Percentiles rank a stretch among this genome's conserved stretches.
phyloP scores from a whole-genome alignment of 2,329 filamentous ascomycete species.

The Hawksworthiomyces lignivorus region DNA sequence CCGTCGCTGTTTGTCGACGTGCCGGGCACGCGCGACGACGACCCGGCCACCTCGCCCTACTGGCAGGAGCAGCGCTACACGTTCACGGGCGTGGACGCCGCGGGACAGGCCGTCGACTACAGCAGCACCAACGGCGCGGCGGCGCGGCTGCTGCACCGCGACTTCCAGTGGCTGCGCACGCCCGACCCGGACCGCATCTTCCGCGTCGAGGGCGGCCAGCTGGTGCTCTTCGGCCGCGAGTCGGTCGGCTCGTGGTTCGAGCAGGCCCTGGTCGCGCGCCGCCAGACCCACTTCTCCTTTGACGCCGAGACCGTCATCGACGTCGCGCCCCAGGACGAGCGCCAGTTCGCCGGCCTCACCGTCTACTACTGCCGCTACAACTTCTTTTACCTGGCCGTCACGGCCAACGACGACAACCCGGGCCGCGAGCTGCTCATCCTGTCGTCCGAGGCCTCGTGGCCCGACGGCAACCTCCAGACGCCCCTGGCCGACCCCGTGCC shows the following conservation, averaged over 20 bases:
- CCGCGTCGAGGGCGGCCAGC: conserved; percentile 23
- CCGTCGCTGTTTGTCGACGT: conserved; percentile 46
- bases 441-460: conserved; percentile 49
- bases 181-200: conserved; percentile 49
- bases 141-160: conserved; percentile 32
- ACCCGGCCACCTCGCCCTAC: conserved; percentile 25
- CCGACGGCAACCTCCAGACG: conserved; percentile 37
- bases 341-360: conserved; percentile 53
- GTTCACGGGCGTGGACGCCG: conserved; percentile 24
- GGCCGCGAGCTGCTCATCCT: conserved; percentile 48
- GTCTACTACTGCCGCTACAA: conserved; percentile 59
- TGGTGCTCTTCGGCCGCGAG: conserved; percentile 44
- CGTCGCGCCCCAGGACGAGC: conserved; percentile 48
- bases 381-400: conserved; percentile 56
- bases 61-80: conserved; percentile 42
- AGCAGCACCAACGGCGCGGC: conserved; percentile 32
- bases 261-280: conserved; percentile 46
- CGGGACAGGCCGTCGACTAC: conserved; percentile 33
- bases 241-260: conserved; percentile 52
- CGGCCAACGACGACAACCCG: conserved; percentile 26
- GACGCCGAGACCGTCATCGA: conserved; percentile 88
- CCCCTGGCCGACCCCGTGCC: conserved; percentile 35
- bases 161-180: conserved; percentile 52
- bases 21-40: conserved; percentile 36
- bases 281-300: conserved; percentile 62